Conservation (phyloP, 2,329 filamentous ascomycete species). For the Penicillium psychrosexuale region DNA sequence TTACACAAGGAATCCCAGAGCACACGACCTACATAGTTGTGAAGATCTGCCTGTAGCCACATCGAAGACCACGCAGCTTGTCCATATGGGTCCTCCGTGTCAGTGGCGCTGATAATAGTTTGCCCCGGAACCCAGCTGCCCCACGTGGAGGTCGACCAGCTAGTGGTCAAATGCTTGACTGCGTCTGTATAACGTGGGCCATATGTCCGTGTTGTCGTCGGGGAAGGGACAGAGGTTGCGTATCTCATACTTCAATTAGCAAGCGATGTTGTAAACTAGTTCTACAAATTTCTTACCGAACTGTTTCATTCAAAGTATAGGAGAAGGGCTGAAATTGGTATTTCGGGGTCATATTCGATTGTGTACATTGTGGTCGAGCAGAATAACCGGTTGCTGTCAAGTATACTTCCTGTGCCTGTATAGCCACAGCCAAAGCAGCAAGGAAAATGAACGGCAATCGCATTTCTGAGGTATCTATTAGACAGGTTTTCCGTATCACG, state of each 20-base stretch:
- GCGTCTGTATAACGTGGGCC: slow-evolving; percentile 28
- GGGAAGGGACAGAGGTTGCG: slow-evolving; percentile 32
- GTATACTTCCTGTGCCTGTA: slow-evolving; percentile 26
- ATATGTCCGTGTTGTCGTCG: slow-evolving; percentile 31
- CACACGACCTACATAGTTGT: slow-evolving; percentile 28
- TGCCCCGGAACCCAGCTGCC: slow-evolving; percentile 34
- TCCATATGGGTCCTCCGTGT: slow-evolving; percentile 32
- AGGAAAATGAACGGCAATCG: neutral
- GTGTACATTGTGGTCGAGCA: slow-evolving; percentile 26
- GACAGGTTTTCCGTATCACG: neutral
- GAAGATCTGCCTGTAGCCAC: slow-evolving; percentile 30
- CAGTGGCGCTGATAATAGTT: slow-evolving; percentile 27
- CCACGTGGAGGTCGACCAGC: slow-evolving; percentile 31
- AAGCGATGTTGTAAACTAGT: neutral
- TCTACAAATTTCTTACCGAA: slow-evolving; percentile 12
- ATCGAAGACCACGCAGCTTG: slow-evolving; percentile 38
- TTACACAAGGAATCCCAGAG: neutral
- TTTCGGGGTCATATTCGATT: slow-evolving; percentile 14
- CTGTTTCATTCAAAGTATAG: slow-evolving; percentile 31
- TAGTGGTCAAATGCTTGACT: slow-evolving; percentile 23
- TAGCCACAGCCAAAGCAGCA: slow-evolving; percentile 7
- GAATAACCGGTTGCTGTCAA: slow-evolving; percentile 26
- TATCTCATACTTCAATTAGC: slow-evolving; percentile 20
- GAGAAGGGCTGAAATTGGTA: slow-evolving; percentile 29
- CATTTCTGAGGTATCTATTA: neutral